Evolutionary conservation across 1,284 basidiomycete species (phyloP), one percentile per base, ranked within the genome.

Genomic region (Heterobasidion parviporum): DNA sequence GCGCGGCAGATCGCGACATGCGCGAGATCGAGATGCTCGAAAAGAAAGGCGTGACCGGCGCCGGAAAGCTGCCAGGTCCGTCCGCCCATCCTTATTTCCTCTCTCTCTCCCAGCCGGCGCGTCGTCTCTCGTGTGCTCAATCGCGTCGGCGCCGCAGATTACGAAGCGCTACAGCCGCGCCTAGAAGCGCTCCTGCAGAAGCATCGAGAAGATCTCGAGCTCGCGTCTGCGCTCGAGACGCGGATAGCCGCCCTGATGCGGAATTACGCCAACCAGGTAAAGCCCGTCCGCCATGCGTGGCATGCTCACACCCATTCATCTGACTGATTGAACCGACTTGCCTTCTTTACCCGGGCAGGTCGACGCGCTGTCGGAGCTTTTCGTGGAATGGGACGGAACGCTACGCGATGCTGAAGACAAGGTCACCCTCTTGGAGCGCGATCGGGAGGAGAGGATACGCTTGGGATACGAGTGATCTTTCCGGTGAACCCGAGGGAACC

Each of bases 351-450:
- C 44, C 44, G 44, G 16, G 35, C 58, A 90, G 88, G 82, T 89
- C 8, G 87, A 89, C 63, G 78, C 80, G 0, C 72, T 91, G 2
- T 92, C 88, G 5, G 88, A 90, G 59, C 71, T 91, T 12, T 92
- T 91, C 61, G 84, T 92, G 8, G 80, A 79, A 15, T 92, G 89
- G 88, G 87, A 91, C 60, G 87, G 89, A 55, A 76, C 82, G 0
- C 69, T 91, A 10, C 75, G 76, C 14, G 78, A 80, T 49, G 77
- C 82, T 3, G 88, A 90, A 63, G 75, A 79, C 53, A 78, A 78
- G 55, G 67, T 82, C 10, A 68, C 69, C 32, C 74, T 68, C 44
- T 63, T 87, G 47, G 85, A 89, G 63, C 78, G 77, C 56, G 80
- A 83, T 48, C 76, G 73, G 56, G 73, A 74, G 20, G 85, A 52